A percentile compares a stretch with the other conserved stretches of the same genome.
Conservation (phyloP, 1,284 basidiomycete species). For the Ustilago hordei region DNA sequence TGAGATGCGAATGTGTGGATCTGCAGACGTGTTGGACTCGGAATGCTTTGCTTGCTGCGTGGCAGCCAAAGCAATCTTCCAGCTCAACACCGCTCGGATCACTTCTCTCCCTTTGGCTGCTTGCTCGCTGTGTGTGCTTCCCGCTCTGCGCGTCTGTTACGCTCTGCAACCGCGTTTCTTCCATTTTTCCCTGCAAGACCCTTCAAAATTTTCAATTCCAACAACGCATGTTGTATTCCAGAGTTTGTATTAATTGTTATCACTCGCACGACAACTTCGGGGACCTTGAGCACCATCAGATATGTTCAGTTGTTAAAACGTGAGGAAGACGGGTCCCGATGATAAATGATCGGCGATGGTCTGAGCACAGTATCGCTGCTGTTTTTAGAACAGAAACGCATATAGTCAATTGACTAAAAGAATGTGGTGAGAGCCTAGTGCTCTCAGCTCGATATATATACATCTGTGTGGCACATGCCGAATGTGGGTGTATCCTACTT, state of each 20-base stretch:
- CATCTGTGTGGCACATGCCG: too few species aligned
- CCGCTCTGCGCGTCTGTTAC: conserved; percentile 1
- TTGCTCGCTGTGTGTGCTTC: conserved; percentile 18
- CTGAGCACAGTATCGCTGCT: too few species aligned
- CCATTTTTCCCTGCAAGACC: neutral
- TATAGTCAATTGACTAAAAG: too few species aligned
- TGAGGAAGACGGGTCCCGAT: too few species aligned
- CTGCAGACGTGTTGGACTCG: conserved; percentile 23
- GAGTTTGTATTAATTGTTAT: neutral
- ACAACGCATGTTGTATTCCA: neutral
- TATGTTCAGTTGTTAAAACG: neutral
- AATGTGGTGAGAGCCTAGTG: too few species aligned
- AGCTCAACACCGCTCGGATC: conserved; percentile 42
- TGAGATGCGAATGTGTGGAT: neutral
- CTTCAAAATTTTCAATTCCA: neutral
- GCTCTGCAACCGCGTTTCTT: conserved; percentile 8
- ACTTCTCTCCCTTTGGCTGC: conserved; percentile 12
- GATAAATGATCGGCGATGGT: too few species aligned
- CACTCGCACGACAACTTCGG: conserved; percentile 23
- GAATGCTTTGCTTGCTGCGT: conserved; percentile 13
- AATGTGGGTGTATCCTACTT: too few species aligned
- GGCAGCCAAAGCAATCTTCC: conserved; percentile 31
- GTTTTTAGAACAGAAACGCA: too few species aligned
- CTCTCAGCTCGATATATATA: too few species aligned
- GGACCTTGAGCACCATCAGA: neutral